A percentile compares a stretch with the other conserved stretches of the same genome.
Conservation (phyloP, 208 protist species). For the Hexamita inflata region DNA sequence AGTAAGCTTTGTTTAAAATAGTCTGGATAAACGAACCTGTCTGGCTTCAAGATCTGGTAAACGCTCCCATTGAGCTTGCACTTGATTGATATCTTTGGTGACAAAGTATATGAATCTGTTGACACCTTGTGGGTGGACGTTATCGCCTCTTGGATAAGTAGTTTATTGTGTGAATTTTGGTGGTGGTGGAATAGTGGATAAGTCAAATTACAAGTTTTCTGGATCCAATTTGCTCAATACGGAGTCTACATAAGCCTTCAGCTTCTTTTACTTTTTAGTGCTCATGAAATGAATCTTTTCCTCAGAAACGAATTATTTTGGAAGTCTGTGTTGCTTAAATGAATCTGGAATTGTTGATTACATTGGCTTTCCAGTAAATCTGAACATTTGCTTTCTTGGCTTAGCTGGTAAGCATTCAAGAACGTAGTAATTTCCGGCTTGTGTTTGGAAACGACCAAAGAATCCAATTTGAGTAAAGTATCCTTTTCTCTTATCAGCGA, state of each 20-base stretch:
- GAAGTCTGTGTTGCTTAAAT: not conserved
- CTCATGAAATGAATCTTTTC: not conserved
- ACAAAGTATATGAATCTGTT: constrained; percentile 25
- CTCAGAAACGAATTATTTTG: not conserved
- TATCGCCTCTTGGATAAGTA: not conserved
- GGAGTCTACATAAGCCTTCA: not conserved
- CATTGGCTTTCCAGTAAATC: not conserved
- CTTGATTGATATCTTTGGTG: not conserved
- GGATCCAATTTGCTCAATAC: not conserved
- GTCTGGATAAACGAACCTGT: not conserved
- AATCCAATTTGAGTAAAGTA: not conserved
- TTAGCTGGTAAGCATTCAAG: constrained; percentile 17
- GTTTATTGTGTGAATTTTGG: not conserved
- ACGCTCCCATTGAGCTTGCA: not conserved
- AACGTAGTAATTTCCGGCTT: constrained; percentile 1
- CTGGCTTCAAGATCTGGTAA: constrained; percentile 20
- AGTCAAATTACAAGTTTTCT: constrained; percentile 1
- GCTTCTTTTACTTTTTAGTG: not conserved
- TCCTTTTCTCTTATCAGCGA: not conserved
- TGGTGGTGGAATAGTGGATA: not conserved
- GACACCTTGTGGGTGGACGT: constrained; percentile 5
- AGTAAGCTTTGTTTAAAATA: not conserved
- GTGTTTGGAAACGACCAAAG: not conserved
- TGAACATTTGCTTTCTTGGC: not conserved
- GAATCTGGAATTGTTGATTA: not conserved